These are phyloP conservation scores for Mycosphaerella sp. DNA, from an alignment of 2,329 filamentous ascomycete species.

Conservation along the genomic window DNA sequence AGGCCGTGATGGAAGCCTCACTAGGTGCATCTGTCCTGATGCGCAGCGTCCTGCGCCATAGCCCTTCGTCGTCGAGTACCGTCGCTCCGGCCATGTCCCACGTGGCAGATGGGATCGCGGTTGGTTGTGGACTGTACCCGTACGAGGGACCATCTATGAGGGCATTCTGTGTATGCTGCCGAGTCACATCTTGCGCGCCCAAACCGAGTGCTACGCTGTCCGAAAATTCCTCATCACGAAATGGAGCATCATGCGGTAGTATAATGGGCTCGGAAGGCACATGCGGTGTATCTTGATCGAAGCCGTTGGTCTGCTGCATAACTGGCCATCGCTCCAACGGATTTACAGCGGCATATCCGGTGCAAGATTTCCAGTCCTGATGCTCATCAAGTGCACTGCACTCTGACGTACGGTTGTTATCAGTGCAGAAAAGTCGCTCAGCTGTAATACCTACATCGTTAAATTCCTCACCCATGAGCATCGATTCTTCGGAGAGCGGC, in stretches of 20 bases:
- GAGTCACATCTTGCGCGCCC: not conserved
- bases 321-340: no score
- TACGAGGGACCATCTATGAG: not conserved
- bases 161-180: not conserved
- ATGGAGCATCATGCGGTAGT: no score
- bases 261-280: no score
- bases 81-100: not conserved
- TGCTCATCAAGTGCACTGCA: not conserved
- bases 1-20: conserved; percentile 16
- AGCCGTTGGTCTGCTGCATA: not conserved
- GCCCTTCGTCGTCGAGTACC: conserved; percentile 9
- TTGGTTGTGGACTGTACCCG: not conserved
- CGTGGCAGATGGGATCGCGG: not conserved
- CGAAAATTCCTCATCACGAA: no score
- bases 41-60: conserved; percentile 16
- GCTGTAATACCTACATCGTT: not conserved
- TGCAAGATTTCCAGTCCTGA: no score
- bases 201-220: not conserved
- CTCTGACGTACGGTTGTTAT: not conserved
- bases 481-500: conserved; percentile 28
- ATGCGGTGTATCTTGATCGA: no score
- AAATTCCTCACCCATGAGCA: conserved; percentile 29
- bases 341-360: no score
- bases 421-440: not conserved
- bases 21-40: conserved; percentile 13